Evolutionary conservation across 441 rosid species (phyloP).

Genomic region (Croton setiger): DNA sequence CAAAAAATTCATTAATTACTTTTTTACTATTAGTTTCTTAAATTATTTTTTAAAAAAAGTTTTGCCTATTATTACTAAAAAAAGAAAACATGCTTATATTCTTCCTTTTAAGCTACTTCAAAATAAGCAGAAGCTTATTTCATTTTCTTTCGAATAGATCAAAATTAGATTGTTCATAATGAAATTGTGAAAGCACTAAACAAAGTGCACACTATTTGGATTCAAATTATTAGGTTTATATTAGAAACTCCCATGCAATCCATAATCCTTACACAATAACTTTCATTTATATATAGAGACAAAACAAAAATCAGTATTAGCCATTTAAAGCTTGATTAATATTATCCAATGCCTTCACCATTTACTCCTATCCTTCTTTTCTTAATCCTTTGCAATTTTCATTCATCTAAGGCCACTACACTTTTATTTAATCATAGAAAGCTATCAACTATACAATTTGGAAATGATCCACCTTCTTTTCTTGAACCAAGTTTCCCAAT

Average conservation of each 20-base stretch:
- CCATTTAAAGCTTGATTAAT: background rate
- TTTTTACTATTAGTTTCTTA: too few relatives aligned
- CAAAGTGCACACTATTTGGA: slow-evolving; percentile 1
- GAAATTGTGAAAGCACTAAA: background rate
- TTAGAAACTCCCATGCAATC: slow-evolving; percentile 5
- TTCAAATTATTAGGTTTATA: background rate
- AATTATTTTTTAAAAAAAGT: background rate
- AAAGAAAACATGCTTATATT: background rate
- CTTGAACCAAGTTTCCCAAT: slow-evolving; percentile 4
- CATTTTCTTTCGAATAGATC: background rate
- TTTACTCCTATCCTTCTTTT: background rate
- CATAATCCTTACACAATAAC: background rate
- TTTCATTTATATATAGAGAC: background rate
- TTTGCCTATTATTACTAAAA: background rate
- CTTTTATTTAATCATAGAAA: background rate
- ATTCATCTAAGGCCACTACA: background rate
- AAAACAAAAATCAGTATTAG: background rate
- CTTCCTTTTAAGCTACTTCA: background rate
- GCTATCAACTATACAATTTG: slow-evolving; percentile 2
- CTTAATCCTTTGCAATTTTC: background rate
- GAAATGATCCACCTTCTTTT: background rate
- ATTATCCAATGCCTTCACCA: background rate
- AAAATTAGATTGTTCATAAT: background rate
- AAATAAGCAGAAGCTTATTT: too few relatives aligned
- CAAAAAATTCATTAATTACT: too few relatives aligned